These are phyloP conservation scores for Metschnikowia picachoensis DNA, from an alignment of 805 yeast species.

Conservation along the genomic window DNA sequence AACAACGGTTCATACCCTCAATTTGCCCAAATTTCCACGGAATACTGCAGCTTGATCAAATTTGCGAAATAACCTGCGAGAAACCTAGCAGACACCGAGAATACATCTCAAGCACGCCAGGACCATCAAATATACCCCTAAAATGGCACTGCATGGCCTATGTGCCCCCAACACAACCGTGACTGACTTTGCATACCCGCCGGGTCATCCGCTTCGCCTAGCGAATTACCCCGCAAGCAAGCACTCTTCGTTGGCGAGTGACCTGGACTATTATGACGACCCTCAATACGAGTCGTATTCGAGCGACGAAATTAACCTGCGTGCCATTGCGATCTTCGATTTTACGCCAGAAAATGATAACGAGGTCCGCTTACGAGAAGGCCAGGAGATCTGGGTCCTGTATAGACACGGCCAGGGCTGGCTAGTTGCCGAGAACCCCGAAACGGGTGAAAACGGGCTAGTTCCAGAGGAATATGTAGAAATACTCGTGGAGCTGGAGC, in stretches of 20 bases:
- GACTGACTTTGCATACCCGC: conserved; percentile 80
- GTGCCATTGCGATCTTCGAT: conserved; percentile 85
- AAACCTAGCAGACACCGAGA: no score
- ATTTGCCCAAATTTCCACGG: no score
- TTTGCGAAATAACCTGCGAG: no score
- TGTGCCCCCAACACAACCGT: conserved; percentile 45
- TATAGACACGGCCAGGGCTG: conserved; percentile 98
- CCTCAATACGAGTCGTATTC: conserved; percentile 11
- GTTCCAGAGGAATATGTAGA: conserved; percentile 95
- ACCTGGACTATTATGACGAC: conserved; percentile 10
- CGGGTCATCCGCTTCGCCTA: conserved; percentile 63
- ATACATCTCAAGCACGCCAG: no score
- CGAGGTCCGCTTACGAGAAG: conserved; percentile 73
- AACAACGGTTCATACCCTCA: no score
- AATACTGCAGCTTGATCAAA: no score
- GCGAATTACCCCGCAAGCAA: conserved; percentile 36
- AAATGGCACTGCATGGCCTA: conserved; percentile 8
- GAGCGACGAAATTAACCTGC: conserved; percentile 39
- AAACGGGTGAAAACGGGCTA: conserved; percentile 77
- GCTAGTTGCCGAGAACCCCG: conserved; percentile 87
- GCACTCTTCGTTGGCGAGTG: conserved; percentile 9
- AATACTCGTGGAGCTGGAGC: conserved; percentile 29
- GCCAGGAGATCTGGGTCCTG: conserved; percentile 79
- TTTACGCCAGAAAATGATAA: conserved; percentile 93
- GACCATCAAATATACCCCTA: background rate